Conservation (phyloP, 2,329 filamentous ascomycete genomes). For the Rutstroemia sp. region DNA sequence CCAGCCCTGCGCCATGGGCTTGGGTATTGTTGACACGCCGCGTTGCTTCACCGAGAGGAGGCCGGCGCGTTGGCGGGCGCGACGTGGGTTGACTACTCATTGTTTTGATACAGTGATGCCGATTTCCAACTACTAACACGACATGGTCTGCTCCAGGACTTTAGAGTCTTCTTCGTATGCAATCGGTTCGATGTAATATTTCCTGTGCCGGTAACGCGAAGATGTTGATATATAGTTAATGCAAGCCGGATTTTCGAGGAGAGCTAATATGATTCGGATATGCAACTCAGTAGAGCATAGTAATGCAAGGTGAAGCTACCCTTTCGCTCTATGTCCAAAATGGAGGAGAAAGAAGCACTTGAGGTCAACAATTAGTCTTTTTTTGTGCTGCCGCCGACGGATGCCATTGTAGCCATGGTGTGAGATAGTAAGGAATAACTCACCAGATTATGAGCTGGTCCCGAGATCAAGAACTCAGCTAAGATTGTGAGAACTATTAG, state of each 20-base stretch:
- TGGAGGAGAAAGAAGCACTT: not conserved
- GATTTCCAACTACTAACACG: not conserved
- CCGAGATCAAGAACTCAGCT: no score
- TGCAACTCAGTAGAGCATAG: not conserved
- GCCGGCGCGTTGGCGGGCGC: conserved; percentile 25
- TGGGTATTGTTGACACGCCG: conserved; percentile 28
- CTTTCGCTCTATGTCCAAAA: conserved; percentile 1
- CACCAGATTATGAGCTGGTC: no score
- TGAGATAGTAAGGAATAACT: no score
- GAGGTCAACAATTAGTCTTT: not conserved
- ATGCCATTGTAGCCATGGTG: no score
- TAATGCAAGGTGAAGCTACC: not conserved
- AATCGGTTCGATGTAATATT: not conserved
- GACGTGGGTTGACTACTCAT: conserved; percentile 19
- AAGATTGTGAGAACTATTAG: no score
- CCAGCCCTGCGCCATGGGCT: not conserved
- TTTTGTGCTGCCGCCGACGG: not conserved
- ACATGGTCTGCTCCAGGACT: not conserved
- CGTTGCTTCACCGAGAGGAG: conserved; percentile 29
- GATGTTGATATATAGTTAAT: not conserved
- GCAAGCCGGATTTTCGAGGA: not conserved
- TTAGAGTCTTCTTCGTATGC: not conserved
- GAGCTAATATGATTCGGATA: not conserved
- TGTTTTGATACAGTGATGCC: conserved; percentile 1
- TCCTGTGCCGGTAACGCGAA: no score